Evolutionary conservation across 2,329 filamentous ascomycete species (phyloP).

Genomic region (Fusarium domesticum): DNA sequence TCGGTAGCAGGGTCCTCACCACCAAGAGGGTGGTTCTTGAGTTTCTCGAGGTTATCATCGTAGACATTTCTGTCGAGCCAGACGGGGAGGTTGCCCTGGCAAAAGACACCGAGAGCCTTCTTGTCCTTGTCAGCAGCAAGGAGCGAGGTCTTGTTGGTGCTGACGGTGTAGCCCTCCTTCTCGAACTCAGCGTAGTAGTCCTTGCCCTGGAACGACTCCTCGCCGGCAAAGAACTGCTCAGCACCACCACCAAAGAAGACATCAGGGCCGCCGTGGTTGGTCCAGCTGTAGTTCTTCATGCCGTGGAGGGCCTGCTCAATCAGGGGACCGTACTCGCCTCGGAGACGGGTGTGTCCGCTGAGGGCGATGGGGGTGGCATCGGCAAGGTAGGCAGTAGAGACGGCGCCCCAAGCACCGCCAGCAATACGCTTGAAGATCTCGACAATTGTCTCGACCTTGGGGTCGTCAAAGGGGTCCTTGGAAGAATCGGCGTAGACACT

Average conservation of each 20-base stretch:
- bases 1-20: constrained; percentile 63
- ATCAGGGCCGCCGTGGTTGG: constrained; percentile 68
- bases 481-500: constrained; percentile 76
- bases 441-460: constrained; percentile 80
- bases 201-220: constrained; percentile 63
- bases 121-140: constrained; percentile 53
- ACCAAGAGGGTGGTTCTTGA: constrained; percentile 68
- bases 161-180: constrained; percentile 68
- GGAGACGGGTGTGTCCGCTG: constrained; percentile 68
- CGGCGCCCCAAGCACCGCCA: constrained; percentile 59
- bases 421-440: constrained; percentile 69
- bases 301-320: constrained; percentile 76
- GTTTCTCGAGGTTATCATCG: constrained; percentile 62
- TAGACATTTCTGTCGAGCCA: constrained; percentile 87
- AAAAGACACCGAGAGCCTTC: constrained; percentile 75
- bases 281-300: constrained; percentile 78
- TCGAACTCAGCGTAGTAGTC: constrained; percentile 78
- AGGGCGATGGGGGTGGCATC: constrained; percentile 80
- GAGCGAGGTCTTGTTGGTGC: constrained; percentile 72
- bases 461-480: constrained; percentile 71
- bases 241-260: constrained; percentile 81
- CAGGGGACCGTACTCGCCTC: constrained; percentile 66
- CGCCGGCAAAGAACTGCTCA: constrained; percentile 71
- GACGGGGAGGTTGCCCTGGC: constrained; percentile 69
- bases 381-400: constrained; percentile 77